phyloP scores from a whole-genome alignment of 805 yeast species.

The Kazachstania kunashirensis region DNA sequence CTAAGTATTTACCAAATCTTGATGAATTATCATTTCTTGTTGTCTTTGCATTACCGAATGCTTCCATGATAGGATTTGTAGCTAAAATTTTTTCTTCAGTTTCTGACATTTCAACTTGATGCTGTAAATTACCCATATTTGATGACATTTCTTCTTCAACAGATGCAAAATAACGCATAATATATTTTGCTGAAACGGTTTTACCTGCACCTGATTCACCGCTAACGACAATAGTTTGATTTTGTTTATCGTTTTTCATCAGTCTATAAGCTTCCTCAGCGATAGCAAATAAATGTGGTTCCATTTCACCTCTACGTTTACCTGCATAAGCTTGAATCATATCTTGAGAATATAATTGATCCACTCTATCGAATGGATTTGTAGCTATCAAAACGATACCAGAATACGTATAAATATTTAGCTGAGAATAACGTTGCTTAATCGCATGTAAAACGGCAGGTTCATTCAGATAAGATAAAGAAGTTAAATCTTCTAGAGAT shows the following conservation, averaged over 20 bases:
- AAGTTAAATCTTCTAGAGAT: conserved; percentile 89
- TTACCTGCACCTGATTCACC: conserved; percentile 99
- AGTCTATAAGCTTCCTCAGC: conserved; percentile 96
- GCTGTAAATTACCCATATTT: conserved; percentile 31
- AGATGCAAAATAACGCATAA: conserved; percentile 94
- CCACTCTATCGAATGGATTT: conserved; percentile 89
- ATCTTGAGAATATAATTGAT: conserved; percentile 82
- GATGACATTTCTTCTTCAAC: conserved; percentile 51
- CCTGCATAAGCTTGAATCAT: conserved; percentile 93
- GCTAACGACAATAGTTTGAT: conserved; percentile 92
- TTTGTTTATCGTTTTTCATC: conserved; percentile 75
- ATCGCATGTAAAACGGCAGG: conserved; percentile 96
- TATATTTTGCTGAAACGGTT: conserved; percentile 92
- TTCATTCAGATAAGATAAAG: conserved; percentile 84
- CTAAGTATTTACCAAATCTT: conserved; percentile 87
- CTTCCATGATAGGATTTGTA: conserved; percentile 84
- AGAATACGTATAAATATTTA: conserved; percentile 88
- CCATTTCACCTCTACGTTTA: conserved; percentile 85
- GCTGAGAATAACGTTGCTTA: conserved; percentile 75
- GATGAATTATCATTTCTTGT: conserved; percentile 88
- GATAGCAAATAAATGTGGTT: conserved; percentile 93
- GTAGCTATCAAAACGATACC: conserved; percentile 96
- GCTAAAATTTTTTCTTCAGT: conserved; percentile 93
- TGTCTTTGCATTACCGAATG: conserved; percentile 92
- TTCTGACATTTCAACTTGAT: conserved; percentile 61